Conservation (phyloP, 345 rosid genomes). For the Eucalyptus marginata region DNA sequence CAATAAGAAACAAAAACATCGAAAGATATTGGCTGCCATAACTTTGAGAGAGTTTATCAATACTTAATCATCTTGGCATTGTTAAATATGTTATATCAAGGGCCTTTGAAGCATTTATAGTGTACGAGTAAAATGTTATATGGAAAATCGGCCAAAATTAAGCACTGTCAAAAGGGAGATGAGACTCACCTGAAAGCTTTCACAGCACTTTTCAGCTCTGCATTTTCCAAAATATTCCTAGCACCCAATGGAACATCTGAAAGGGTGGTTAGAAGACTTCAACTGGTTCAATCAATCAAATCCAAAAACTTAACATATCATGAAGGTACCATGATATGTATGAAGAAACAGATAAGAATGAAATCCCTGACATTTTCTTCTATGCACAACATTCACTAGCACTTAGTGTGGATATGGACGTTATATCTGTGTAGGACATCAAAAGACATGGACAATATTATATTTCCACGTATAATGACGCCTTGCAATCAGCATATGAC, state of each 20-base stretch:
- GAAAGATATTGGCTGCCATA: background rate
- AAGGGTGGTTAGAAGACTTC: background rate
- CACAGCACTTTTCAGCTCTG: conserved; percentile 77
- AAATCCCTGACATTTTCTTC: background rate
- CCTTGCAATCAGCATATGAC: background rate
- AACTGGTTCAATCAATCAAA: background rate
- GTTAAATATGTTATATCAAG: background rate
- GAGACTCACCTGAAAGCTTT: conserved; percentile 59
- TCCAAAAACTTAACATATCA: background rate
- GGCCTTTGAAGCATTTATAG: background rate
- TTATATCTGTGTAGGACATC: background rate
- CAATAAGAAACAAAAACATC: background rate
- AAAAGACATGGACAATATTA: background rate
- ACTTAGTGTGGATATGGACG: background rate
- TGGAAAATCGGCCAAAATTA: background rate
- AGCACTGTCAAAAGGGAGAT: background rate
- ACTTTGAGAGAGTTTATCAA: background rate
- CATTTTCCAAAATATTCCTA: conserved; percentile 84
- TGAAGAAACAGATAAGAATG: background rate
- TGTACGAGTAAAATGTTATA: background rate
- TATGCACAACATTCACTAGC: background rate
- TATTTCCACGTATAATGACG: background rate
- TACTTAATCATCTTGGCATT: background rate
- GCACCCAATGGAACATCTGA: conserved; percentile 73
- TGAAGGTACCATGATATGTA: background rate